phyloP scores from a whole-genome alignment of 768 basidiomycete species.

The Psilocybe cubensis region DNA sequence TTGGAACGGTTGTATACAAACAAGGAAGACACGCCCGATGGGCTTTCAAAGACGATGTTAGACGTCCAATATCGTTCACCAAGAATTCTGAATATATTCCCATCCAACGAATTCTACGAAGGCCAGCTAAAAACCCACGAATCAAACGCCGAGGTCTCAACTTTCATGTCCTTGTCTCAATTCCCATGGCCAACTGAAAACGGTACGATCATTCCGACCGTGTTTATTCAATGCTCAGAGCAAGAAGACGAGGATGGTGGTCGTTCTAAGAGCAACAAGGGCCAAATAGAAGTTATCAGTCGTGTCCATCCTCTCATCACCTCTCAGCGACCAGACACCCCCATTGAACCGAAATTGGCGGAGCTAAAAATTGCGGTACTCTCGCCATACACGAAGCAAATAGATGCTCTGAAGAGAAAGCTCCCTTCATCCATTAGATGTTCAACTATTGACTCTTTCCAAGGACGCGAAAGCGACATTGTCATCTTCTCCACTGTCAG shows the following conservation, averaged over 20 bases:
- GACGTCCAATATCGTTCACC: slow-evolving; percentile 74
- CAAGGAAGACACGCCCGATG: slow-evolving; percentile 21
- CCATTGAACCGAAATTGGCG: slow-evolving; percentile 14
- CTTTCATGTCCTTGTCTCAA: slow-evolving; percentile 37
- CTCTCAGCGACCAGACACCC: slow-evolving; percentile 20
- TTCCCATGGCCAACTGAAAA: slow-evolving; percentile 62
- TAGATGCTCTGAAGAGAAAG: slow-evolving; percentile 44
- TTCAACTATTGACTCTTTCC: slow-evolving; percentile 66
- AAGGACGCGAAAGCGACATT: slow-evolving; percentile 70
- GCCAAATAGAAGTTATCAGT: slow-evolving; percentile 57
- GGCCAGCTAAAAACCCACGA: slow-evolving; percentile 52
- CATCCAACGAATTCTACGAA: slow-evolving; percentile 67
- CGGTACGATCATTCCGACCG: slow-evolving; percentile 48
- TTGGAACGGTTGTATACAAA: slow-evolving; percentile 62
- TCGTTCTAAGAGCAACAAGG: slow-evolving; percentile 63
- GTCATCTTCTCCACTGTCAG: slow-evolving; percentile 69
- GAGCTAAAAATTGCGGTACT: slow-evolving; percentile 49
- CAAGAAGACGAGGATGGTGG: slow-evolving; percentile 60
- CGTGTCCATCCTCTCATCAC: slow-evolving; percentile 49
- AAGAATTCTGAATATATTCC: slow-evolving; percentile 57
- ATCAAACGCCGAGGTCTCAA: slow-evolving; percentile 35
- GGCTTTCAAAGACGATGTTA: slow-evolving; percentile 62
- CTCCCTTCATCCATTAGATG: slow-evolving; percentile 40
- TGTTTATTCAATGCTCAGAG: slow-evolving; percentile 58
- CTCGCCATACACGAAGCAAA: slow-evolving; percentile 65